phyloP scores from a whole-genome alignment of 164 flowering plant genomes.

The Piper longum region DNA sequence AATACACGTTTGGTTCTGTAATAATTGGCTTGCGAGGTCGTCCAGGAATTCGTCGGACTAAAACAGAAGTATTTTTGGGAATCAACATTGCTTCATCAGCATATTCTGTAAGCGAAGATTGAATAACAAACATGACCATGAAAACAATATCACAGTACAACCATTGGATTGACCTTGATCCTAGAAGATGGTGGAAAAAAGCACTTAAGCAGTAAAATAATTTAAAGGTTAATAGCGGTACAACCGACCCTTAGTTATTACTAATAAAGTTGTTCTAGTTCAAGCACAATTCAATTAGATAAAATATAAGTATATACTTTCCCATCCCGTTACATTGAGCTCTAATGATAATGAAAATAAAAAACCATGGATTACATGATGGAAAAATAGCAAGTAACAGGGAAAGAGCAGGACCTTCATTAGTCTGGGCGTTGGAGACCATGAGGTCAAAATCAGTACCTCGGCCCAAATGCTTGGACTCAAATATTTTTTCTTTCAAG shows the following conservation, averaged over 20 bases:
- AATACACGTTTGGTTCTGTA: constrained; percentile 63
- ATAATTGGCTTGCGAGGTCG: constrained; percentile 85
- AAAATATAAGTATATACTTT: too few relatives aligned
- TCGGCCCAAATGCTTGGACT: constrained; percentile 95
- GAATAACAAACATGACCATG: constrained; percentile 21
- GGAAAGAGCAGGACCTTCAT: constrained; percentile 76
- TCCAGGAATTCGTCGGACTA: constrained; percentile 94
- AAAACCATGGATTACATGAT: background rate
- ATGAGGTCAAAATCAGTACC: constrained; percentile 95
- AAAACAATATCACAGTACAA: constrained; percentile 6
- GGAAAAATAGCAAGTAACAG: background rate
- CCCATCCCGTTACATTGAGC: background rate
- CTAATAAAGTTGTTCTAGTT: background rate
- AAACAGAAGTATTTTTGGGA: constrained; percentile 88
- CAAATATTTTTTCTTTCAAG: constrained; percentile 95
- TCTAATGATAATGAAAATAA: background rate
- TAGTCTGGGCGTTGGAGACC: constrained; percentile 90
- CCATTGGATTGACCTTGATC: constrained; percentile 11
- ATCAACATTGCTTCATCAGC: constrained; percentile 80
- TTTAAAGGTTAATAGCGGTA: too few relatives aligned
- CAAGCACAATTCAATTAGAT: background rate
- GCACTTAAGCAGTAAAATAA: background rate
- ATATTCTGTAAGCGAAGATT: constrained; percentile 84
- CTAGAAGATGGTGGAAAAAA: background rate
- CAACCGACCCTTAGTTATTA: too few relatives aligned